These are phyloP conservation scores for Trichothecium sympodiale DNA, from an alignment of 2,329 filamentous ascomycete species.

Conservation along the genomic window DNA sequence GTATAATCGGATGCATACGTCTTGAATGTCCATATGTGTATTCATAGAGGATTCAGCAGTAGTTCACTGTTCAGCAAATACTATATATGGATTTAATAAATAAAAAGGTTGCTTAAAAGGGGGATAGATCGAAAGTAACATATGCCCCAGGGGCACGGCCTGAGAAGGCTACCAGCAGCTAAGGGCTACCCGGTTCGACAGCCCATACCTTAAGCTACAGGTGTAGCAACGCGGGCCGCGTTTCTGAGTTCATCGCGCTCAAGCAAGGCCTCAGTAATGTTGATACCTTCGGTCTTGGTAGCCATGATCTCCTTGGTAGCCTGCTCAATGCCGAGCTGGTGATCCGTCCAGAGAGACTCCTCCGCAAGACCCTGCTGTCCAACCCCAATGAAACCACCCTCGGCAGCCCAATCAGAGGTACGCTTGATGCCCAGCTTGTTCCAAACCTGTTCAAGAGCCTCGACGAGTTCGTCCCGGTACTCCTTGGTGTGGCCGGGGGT, in stretches of 20 bases:
- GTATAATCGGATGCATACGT: too few species aligned
- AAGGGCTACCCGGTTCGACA: too few species aligned
- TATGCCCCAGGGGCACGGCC: too few species aligned
- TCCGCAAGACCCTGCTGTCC: constrained; percentile 53
- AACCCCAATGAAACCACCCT: constrained; percentile 92
- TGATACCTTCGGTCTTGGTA: constrained; percentile 20
- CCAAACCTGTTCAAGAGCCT: constrained; percentile 83
- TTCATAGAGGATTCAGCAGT: too few species aligned
- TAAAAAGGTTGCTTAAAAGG: too few species aligned
- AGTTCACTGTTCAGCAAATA: too few species aligned
- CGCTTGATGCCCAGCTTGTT: constrained; percentile 79
- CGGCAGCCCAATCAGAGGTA: constrained; percentile 79
- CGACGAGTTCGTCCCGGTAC: constrained; percentile 75
- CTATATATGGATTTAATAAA: too few species aligned
- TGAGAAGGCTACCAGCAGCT: too few species aligned
- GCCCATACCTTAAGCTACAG: constrained; percentile 7
- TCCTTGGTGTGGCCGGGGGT: constrained; percentile 84
- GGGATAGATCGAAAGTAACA: too few species aligned
- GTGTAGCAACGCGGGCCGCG: constrained; percentile 16
- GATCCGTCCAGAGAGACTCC: constrained; percentile 81
- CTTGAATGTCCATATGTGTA: too few species aligned
- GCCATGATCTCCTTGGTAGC: constrained; percentile 50
- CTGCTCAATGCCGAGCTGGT: constrained; percentile 70
- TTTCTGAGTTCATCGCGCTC: constrained; percentile 34
- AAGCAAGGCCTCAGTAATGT: constrained; percentile 48